Evolutionary conservation across 306 rosid genomes (phyloP), one percentile per base, ranked within the genome.

Genomic region (Quillaja saponaria): DNA sequence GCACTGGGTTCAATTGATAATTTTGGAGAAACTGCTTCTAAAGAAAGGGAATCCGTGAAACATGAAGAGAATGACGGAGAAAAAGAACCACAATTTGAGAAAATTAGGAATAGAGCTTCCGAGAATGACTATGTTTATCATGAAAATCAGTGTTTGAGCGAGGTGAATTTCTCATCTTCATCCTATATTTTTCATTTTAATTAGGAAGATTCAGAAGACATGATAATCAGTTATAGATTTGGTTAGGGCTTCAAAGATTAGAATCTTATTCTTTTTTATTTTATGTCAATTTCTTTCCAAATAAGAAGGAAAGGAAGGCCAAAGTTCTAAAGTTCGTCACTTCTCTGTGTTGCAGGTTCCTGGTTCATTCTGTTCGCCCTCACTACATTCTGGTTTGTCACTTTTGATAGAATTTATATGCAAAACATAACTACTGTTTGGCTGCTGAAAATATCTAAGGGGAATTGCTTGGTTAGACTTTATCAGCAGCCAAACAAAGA

Each of bases 381-480:
- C 83, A 12, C 78, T 70, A 41, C 63, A 69, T 72, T 88, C 92
- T 58, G 98, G 98, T 86, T 62, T 59, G 83, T 61, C 0, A 52
- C 42, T 64, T 68, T 68, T 33, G 16, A 35, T 25, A 6, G 8
- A 10, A 16, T n/a, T 19, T 49, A 46, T 2, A n/a, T n/a, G 17
- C 14, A 25, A 45, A 55, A 16, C 33, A 7, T 13, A 18, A 25
- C 13, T 44, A 55, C 7, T 17, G 53, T 55, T 68, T 44, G 14
- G 49, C 47, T 60, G 34, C 16, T 18, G 33, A 33, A 47, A 42
- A 28, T 19, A 53, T 40, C 7, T 13, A 10, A 5, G 10, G 40
- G 40, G 40, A 37, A 37, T 10, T n/a, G n/a, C n/a, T n/a, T n/a
- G n/a, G n/a, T n/a, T 48, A 16, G 53, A 25, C 16, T 9, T 17